These are phyloP conservation scores for Botryotinia globosa DNA, from an alignment of 2,329 filamentous ascomycete genomes.

Conservation along the genomic window DNA sequence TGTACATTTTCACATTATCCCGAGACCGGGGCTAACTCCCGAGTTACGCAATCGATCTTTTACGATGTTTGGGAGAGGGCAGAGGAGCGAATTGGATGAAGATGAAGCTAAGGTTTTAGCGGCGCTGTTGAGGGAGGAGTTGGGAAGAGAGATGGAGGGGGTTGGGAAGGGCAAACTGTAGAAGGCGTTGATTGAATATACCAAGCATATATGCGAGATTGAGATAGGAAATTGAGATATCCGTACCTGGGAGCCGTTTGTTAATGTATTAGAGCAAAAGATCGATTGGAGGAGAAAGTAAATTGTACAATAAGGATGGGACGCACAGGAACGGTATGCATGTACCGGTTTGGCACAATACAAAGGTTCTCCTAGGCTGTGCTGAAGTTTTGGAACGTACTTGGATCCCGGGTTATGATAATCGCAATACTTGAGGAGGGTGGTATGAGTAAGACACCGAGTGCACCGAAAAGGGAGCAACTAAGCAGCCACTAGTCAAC, in stretches of 20 bases:
- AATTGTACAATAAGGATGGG: conserved; percentile 1
- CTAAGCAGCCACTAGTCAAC: neutral
- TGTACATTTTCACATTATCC: conserved; percentile 93
- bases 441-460: neutral
- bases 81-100: conserved; percentile 71
- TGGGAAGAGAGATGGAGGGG: conserved; percentile 47
- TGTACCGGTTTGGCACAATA: neutral
- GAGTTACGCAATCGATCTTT: conserved; percentile 58
- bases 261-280: neutral
- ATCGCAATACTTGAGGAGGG: neutral
- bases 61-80: conserved; percentile 78
- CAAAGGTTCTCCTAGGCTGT: neutral
- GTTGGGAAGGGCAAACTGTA: conserved; percentile 31
- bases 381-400: neutral
- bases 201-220: neutral
- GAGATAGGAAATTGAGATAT: neutral
- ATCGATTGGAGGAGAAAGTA: neutral
- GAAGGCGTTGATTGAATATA: neutral
- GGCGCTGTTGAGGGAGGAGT: conserved; percentile 48
- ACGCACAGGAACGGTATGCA: neutral
- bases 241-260: neutral
- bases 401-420: neutral
- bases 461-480: neutral
- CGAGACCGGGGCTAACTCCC: conserved; percentile 62
- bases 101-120: conserved; percentile 65